A percentile compares a stretch with the other conserved stretches of the same genome.
Evolutionary conservation across 2,329 filamentous ascomycete genomes (phyloP).

Genomic region (Diaporthe sp.): DNA sequence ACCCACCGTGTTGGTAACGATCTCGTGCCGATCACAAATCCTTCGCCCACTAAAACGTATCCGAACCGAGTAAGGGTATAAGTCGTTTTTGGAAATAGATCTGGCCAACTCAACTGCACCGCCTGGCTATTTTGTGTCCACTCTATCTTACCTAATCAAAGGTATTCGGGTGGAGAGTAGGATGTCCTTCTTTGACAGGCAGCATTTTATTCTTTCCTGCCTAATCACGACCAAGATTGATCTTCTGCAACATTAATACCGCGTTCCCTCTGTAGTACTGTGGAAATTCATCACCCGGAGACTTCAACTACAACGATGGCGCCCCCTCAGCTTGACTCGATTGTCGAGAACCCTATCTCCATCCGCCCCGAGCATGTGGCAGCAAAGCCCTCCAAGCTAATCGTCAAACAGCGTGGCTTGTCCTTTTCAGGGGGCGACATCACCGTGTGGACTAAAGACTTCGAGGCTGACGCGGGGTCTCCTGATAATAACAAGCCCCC

Average conservation of each 20-base stretch:
- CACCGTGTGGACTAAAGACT: neutral
- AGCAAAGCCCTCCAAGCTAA: neutral
- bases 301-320: neutral
- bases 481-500: neutral
- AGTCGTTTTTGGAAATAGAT: neutral
- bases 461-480: neutral
- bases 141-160: neutral
- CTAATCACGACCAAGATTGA: neutral
- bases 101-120: neutral
- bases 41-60: slow-evolving; percentile 1
- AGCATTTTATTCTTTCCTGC: neutral
- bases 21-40: slow-evolving; percentile 11
- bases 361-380: slow-evolving; percentile 6
- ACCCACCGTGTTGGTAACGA: neutral
- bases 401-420: neutral
- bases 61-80: neutral
- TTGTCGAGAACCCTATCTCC: neutral
- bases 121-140: neutral
- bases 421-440: slow-evolving; percentile 6
- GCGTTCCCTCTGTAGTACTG: neutral
- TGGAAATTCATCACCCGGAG: neutral
- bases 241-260: neutral
- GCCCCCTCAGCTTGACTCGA: slow-evolving; percentile 1
- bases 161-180: neutral
- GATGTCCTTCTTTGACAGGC: neutral